Evolutionary conservation across 345 rosid species (phyloP).

Genomic region (Melastoma malabathricum): DNA sequence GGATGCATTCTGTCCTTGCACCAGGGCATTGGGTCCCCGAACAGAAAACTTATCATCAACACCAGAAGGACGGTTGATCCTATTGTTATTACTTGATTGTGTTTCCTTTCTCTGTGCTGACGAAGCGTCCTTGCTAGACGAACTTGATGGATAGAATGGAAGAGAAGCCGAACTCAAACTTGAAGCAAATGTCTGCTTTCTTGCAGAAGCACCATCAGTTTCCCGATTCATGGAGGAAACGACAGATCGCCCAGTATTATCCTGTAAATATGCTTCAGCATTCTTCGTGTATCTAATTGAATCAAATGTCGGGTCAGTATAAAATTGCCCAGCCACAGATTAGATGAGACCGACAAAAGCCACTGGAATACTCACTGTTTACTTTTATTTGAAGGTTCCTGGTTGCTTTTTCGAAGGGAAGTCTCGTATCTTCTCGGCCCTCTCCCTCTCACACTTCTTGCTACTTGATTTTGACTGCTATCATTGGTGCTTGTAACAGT

Average conservation of each 20-base stretch:
- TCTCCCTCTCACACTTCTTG: constrained; percentile 63
- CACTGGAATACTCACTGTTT: constrained; percentile 36
- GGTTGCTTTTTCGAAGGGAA: constrained; percentile 31
- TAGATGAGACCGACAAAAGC: constrained; percentile 7
- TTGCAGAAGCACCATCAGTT: constrained; percentile 28
- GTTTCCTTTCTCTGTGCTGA: constrained; percentile 41
- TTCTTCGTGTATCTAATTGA: constrained; percentile 37
- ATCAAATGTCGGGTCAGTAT: constrained; percentile 7
- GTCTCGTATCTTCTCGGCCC: constrained; percentile 61
- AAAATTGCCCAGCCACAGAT: neutral
- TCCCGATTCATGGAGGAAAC: constrained; percentile 23
- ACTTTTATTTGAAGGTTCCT: constrained; percentile 30
- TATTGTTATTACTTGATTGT: constrained; percentile 34
- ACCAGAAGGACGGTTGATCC: constrained; percentile 23
- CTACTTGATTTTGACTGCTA: constrained; percentile 36
- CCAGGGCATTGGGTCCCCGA: constrained; percentile 18
- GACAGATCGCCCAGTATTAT: constrained; percentile 29
- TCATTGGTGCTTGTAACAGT: constrained; percentile 11
- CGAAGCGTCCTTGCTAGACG: constrained; percentile 42
- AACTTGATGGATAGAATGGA: constrained; percentile 82
- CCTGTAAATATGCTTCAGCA: constrained; percentile 24
- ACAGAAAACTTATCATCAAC: constrained; percentile 19
- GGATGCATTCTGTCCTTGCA: constrained; percentile 32
- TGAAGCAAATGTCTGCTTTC: constrained; percentile 46
- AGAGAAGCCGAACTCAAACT: constrained; percentile 91